Evolutionary conservation across 2,329 filamentous ascomycete genomes (phyloP).

Genomic region (Arthrinium phaeospermum): DNA sequence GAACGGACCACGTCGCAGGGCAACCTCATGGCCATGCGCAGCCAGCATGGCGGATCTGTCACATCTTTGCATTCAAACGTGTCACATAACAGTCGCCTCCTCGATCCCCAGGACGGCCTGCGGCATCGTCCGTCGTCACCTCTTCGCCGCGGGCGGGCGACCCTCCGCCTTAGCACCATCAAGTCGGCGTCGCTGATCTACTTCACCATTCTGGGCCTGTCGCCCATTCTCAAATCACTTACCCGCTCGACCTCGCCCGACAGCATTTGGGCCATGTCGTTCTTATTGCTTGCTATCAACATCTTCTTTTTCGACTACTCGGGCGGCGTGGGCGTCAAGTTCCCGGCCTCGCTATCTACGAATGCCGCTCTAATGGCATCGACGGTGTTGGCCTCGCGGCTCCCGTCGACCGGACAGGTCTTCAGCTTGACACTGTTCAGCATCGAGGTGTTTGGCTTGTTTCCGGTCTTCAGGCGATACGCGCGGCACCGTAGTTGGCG

Average conservation of each 20-base stretch:
- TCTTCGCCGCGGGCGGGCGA: conserved; percentile 47
- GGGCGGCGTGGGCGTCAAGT: conserved; percentile 66
- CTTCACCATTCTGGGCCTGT: conserved; percentile 87
- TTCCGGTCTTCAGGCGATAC: conserved; percentile 95
- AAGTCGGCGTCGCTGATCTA: conserved; percentile 95
- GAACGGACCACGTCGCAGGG: conserved; percentile 36
- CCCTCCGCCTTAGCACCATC: conserved; percentile 73
- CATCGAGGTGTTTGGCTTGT: conserved; percentile 96
- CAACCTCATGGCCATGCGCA: conserved; percentile 42
- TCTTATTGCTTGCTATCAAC: conserved; percentile 91
- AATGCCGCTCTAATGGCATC: conserved; percentile 97
- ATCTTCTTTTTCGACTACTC: conserved; percentile 99
- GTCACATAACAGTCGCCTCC: conserved; percentile 42
- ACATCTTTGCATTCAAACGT: conserved; percentile 58
- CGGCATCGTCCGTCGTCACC: conserved; percentile 41
- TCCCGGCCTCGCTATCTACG: conserved; percentile 80
- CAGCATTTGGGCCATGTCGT: conserved; percentile 96
- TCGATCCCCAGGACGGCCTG: conserved; percentile 40
- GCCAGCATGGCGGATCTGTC: conserved; percentile 59
- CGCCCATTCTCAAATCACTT: conserved; percentile 95
- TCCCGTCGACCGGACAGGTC: conserved; percentile 90
- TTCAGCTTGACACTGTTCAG: conserved; percentile 95
- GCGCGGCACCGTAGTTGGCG: conserved; percentile 81
- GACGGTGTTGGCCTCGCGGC: conserved; percentile 87
- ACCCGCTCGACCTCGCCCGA: conserved; percentile 90